Percentiles rank a stretch among this genome's conserved stretches.
Conservation (phyloP, 2,329 filamentous ascomycete species). For the Chrysoporthe deuterocubensis region DNA sequence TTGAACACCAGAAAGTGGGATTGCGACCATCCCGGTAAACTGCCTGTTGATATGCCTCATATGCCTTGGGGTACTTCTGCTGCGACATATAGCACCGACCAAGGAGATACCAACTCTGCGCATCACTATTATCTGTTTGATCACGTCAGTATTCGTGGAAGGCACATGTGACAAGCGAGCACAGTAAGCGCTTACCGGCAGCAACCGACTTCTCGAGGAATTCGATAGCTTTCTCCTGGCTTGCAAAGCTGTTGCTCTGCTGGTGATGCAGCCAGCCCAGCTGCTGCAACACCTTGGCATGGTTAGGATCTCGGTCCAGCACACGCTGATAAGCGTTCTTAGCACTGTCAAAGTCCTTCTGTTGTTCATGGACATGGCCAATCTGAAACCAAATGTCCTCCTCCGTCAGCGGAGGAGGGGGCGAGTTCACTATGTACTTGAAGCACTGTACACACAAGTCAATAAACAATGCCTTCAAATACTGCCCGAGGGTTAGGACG, state of each 20-base stretch:
- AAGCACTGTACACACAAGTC: slow-evolving; percentile 71
- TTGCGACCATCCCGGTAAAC: slow-evolving; percentile 98
- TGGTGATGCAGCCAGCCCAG: slow-evolving; percentile 98
- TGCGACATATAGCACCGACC: slow-evolving; percentile 99
- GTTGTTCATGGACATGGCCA: slow-evolving; percentile 96
- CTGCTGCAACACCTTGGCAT: slow-evolving; percentile 97
- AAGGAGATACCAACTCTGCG: slow-evolving; percentile 98
- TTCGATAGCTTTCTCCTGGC: slow-evolving; percentile 95
- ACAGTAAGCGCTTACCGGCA: slow-evolving; percentile 67
- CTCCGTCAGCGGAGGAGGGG: slow-evolving; percentile 88
- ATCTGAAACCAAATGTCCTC: slow-evolving; percentile 99
- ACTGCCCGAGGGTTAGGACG: neutral
- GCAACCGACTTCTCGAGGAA: slow-evolving; percentile 96
- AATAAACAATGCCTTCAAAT: slow-evolving; percentile 31
- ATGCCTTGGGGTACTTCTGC: slow-evolving; percentile 97
- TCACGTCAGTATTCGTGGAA: slow-evolving; percentile 34
- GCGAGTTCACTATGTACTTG: slow-evolving; percentile 94
- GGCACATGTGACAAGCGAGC: neutral
- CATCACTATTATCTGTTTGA: slow-evolving; percentile 80
- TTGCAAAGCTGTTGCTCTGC: slow-evolving; percentile 87
- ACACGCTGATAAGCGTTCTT: slow-evolving; percentile 93
- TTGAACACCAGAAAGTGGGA: slow-evolving; percentile 99
- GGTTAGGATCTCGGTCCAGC: slow-evolving; percentile 90
- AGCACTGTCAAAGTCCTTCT: slow-evolving; percentile 95
- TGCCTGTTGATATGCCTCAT: slow-evolving; percentile 97